Evolutionary conservation across 345 rosid genomes (phyloP), one percentile per base, ranked within the genome.

Genomic region (Limnanthes douglasii): DNA sequence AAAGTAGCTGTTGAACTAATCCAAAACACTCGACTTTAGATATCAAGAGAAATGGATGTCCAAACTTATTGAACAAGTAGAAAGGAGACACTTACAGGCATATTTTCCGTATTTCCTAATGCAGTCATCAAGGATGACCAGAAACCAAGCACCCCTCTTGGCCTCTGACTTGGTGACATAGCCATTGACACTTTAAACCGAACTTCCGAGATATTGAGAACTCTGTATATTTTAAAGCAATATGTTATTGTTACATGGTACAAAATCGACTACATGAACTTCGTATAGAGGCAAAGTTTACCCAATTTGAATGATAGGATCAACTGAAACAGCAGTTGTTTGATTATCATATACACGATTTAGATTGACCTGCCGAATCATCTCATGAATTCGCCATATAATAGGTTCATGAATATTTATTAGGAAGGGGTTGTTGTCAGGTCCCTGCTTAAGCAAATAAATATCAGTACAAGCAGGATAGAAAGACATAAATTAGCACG

Each of bases 41-140:
- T n/a, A 16, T 3, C 12, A 28, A 1, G 27, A 2, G 1, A 8
- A 43, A 45, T 34, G 6, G 18, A 50, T 13, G 10, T 16, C 10
- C 21, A 48, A 33, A 39, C 3, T 7, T 26, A 12, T n/a, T n/a
- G n/a, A n/a, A n/a, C n/a, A n/a, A n/a, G n/a, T n/a, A n/a, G n/a
- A n/a, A n/a, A n/a, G 12, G 22, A 23, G 48, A 26, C 18, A 72
- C 94, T 70, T 54, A 90, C 98, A 11, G 85, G 75, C 98, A 90
- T 84, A 50, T 77, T 90, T 68, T 90, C 96, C 7, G 94, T 84
- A 68, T 85, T 90, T 27, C 98, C 98, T 48, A 90, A 63, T 37
- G 98, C 94, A 63, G 96, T 90, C 99, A 90, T 90, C 61, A 81
- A 56, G 47, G 99, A 85, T 50, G 78, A 73, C 96, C 99, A 85